These are phyloP conservation scores for Amylocarpus encephaloides DNA, from an alignment of 2,329 filamentous ascomycete species.

Conservation along the genomic window DNA sequence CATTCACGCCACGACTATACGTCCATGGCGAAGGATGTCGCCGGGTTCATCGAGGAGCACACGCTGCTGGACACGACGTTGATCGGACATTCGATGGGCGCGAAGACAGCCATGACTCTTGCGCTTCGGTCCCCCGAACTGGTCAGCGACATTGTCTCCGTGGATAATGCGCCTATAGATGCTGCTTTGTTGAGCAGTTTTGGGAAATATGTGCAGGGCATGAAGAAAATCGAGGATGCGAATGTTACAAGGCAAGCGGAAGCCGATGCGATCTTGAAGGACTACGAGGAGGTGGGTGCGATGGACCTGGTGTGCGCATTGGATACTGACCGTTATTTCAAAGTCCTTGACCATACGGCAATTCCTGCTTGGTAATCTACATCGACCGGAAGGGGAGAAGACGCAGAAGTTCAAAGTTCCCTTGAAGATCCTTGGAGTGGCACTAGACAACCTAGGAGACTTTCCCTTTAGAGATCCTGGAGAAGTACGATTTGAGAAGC, in stretches of 20 bases:
- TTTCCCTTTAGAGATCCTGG: conserved; percentile 78
- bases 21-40: conserved; percentile 77
- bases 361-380: conserved; percentile 83
- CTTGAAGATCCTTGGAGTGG: conserved; percentile 59
- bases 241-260: conserved; percentile 64
- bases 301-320: background rate
- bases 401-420: conserved; percentile 73
- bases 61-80: conserved; percentile 64
- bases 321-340: background rate
- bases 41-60: conserved; percentile 68
- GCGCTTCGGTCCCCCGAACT: conserved; percentile 64
- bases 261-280: conserved; percentile 70
- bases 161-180: conserved; percentile 90
- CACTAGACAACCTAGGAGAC: conserved; percentile 67
- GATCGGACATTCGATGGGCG: conserved; percentile 96
- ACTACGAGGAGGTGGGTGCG: conserved; percentile 60
- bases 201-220: conserved; percentile 71
- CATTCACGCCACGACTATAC: conserved; percentile 68
- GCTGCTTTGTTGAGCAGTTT: conserved; percentile 70
- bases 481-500: conserved; percentile 64
- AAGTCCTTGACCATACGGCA: conserved; percentile 72
- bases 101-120: conserved; percentile 86
- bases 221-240: conserved; percentile 72
- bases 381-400: conserved; percentile 46
- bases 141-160: conserved; percentile 67